Conservation (phyloP, 2,329 filamentous ascomycete species). For the Diplodia sapinea region DNA sequence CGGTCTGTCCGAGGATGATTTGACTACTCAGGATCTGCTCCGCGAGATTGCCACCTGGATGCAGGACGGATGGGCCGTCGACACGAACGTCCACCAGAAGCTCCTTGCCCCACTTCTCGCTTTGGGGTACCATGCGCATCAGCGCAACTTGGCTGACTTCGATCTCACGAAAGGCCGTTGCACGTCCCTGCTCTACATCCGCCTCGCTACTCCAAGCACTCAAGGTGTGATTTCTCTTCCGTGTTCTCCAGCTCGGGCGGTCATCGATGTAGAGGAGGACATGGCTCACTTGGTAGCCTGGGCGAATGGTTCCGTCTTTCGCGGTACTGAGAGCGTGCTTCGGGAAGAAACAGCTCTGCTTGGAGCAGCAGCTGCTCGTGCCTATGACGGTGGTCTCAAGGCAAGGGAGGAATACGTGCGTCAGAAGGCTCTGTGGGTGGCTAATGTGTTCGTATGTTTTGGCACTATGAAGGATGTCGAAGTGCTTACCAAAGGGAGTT, state of each 20-base stretch:
- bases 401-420: conserved; percentile 1
- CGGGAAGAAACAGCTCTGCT: conserved; percentile 14
- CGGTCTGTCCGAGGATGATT: not conserved
- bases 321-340: conserved; percentile 12
- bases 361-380: not conserved
- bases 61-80: conserved; percentile 13
- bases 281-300: conserved; percentile 18
- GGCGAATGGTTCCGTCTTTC: conserved; percentile 14
- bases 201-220: not conserved
- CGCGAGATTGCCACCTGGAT: conserved; percentile 19
- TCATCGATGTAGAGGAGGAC: conserved; percentile 12
- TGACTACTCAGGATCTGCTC: not conserved
- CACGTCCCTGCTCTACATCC: conserved; percentile 9
- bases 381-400: not conserved
- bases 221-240: not conserved
- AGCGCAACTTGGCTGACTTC: not conserved
- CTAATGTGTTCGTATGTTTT: conserved; percentile 17
- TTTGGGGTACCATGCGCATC: conserved; percentile 6
- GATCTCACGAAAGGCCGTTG: conserved; percentile 14
- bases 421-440: conserved; percentile 14
- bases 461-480: not conserved
- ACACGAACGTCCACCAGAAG: conserved; percentile 10
- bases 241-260: not conserved
- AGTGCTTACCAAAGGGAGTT: not conserved
- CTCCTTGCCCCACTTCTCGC: conserved; percentile 14